Conservation (phyloP, 192 early-diverging fungal genomes). For the Podila minutissima region DNA sequence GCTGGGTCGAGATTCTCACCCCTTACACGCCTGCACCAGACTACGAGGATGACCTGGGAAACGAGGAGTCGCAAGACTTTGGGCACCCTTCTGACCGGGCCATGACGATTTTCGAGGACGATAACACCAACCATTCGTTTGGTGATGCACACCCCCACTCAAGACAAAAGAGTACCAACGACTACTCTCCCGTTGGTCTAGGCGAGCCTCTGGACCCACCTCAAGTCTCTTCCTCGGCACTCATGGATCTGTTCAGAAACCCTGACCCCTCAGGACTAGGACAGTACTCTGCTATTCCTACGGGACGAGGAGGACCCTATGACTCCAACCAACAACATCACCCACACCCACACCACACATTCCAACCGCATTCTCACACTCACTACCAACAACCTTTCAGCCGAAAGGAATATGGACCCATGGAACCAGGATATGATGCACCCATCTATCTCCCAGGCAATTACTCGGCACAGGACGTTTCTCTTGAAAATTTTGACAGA, state of each 20-base stretch:
- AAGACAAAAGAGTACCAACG: not conserved
- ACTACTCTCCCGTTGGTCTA: not conserved
- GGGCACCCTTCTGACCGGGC: not conserved
- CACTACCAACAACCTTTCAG: not conserved
- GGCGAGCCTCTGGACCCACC: constrained; percentile 24
- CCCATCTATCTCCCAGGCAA: constrained; percentile 1
- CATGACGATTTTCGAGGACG: not conserved
- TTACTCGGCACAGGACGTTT: not conserved
- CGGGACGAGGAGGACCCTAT: constrained; percentile 2
- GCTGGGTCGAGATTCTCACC: constrained; percentile 29
- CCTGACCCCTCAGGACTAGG: constrained; percentile 11
- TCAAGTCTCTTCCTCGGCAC: constrained; percentile 10
- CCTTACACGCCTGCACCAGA: constrained; percentile 4
- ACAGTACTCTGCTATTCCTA: not conserved
- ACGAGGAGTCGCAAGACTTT: constrained; percentile 7
- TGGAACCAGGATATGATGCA: constrained; percentile 9
- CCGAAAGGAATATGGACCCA: constrained; percentile 1
- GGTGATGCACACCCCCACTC: not conserved
- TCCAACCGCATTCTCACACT: not conserved
- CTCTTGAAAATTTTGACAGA: constrained; percentile 24
- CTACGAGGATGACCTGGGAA: constrained; percentile 4
- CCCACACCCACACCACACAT: not conserved
- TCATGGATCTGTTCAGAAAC: constrained; percentile 42
- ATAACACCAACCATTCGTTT: not conserved
- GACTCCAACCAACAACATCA: not conserved